Percentiles rank a stretch among this genome's conserved stretches.
Conservation (phyloP, 2,329 filamentous ascomycete genomes). For the Trematosphaeria pertusa region DNA sequence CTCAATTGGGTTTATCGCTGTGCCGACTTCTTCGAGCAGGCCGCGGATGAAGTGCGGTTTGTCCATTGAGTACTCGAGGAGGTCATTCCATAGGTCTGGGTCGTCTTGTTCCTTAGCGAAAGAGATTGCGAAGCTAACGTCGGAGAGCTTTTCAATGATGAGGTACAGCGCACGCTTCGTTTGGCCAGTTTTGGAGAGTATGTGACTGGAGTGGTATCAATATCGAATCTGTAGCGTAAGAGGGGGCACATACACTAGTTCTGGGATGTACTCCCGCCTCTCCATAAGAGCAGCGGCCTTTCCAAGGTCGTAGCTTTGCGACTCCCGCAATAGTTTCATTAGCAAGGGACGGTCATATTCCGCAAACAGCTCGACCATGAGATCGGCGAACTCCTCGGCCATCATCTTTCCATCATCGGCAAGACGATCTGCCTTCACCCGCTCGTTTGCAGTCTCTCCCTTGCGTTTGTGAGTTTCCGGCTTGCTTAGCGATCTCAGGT, state of each 20-base stretch:
- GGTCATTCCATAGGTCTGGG: constrained; percentile 90
- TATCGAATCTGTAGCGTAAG: background rate
- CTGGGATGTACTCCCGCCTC: constrained; percentile 78
- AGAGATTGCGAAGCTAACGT: constrained; percentile 89
- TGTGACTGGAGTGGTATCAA: constrained; percentile 59
- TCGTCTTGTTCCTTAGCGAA: constrained; percentile 96
- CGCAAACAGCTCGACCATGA: constrained; percentile 86
- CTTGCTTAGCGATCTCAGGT: constrained; percentile 84
- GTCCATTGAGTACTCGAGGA: constrained; percentile 96
- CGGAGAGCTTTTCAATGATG: constrained; percentile 90
- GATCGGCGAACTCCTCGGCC: constrained; percentile 85
- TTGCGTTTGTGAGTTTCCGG: constrained; percentile 66
- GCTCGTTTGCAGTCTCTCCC: constrained; percentile 46
- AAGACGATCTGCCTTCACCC: constrained; percentile 51
- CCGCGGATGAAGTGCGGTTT: constrained; percentile 94
- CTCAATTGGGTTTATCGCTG: constrained; percentile 88
- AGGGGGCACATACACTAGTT: constrained; percentile 70
- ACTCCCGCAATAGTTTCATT: constrained; percentile 85
- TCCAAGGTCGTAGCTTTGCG: constrained; percentile 88
- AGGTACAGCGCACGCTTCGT: constrained; percentile 90
- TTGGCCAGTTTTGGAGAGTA: constrained; percentile 93
- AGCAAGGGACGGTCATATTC: constrained; percentile 79
- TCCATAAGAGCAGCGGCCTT: constrained; percentile 81
- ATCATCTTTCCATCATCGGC: constrained; percentile 68
- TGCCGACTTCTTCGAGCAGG: constrained; percentile 91